phyloP scores from a whole-genome alignment of 1,284 basidiomycete genomes.

The Amylostereum chailletii region DNA sequence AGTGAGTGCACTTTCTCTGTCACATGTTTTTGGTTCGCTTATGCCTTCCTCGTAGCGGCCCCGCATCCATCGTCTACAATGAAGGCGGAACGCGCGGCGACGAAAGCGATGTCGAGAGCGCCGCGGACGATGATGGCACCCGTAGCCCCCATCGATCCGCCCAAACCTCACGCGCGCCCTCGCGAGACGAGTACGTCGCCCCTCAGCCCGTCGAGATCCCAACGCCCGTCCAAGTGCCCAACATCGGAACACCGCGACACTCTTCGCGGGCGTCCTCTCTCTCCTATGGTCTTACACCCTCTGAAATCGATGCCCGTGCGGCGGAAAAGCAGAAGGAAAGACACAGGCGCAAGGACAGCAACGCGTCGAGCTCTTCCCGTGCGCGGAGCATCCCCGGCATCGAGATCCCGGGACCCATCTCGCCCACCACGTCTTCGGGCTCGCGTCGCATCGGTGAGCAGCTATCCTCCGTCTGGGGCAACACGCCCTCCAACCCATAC shows the following conservation, averaged over 20 bases:
- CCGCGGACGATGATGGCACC: conserved; percentile 22
- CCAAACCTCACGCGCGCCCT: conserved; percentile 20
- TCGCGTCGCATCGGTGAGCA: conserved; percentile 23
- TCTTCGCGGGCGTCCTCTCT: background rate
- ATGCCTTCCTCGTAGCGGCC: conserved; percentile 37
- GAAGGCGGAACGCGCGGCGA: conserved; percentile 65
- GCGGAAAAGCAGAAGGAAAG: background rate
- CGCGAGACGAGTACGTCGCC: conserved; percentile 15
- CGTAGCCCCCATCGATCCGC: conserved; percentile 15
- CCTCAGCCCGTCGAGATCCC: conserved; percentile 9
- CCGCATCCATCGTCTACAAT: conserved; percentile 72
- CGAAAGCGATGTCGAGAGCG: conserved; percentile 47
- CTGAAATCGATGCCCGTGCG: background rate
- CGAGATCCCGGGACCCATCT: conserved; percentile 13
- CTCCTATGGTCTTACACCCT: background rate
- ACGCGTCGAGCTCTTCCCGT: background rate
- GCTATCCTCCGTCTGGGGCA: conserved; percentile 24
- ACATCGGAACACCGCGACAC: conserved; percentile 1
- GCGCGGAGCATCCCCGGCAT: conserved; percentile 8
- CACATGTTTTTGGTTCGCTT: background rate
- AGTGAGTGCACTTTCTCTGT: conserved; percentile 33
- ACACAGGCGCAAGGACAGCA: background rate
- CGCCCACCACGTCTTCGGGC: conserved; percentile 19
- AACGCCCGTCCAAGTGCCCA: conserved; percentile 12
- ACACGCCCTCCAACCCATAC: conserved; percentile 10